Conservation (phyloP, 305 asterid genomes). For the Solanum aculeatissimum region DNA sequence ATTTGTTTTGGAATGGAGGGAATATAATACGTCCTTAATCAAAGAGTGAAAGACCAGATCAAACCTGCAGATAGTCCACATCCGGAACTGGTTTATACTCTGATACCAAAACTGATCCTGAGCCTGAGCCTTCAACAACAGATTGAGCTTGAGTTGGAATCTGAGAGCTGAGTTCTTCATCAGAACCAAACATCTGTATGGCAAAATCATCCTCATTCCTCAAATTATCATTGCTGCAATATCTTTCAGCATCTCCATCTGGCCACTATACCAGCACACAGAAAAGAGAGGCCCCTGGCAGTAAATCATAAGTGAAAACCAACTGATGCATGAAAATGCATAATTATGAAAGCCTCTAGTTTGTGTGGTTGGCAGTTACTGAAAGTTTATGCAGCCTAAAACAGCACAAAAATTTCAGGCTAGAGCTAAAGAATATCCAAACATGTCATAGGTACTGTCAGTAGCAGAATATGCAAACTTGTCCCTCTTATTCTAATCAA, state of each 20-base stretch:
- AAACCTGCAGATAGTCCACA: conserved; percentile 96
- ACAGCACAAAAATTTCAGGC: neutral
- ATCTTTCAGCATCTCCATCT: conserved; percentile 45
- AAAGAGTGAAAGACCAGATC: neutral
- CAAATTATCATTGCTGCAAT: conserved; percentile 18
- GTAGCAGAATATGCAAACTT: neutral
- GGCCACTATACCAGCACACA: conserved; percentile 96
- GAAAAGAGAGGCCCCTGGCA: conserved; percentile 91
- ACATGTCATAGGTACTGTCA: neutral
- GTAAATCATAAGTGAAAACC: conserved; percentile 94
- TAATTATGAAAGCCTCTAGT: conserved; percentile 2
- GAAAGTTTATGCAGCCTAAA: neutral
- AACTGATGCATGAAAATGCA: conserved; percentile 35
- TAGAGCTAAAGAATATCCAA: neutral
- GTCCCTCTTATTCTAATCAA: neutral
- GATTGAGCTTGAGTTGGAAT: conserved; percentile 90
- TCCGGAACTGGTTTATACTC: conserved; percentile 79
- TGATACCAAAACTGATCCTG: conserved; percentile 61
- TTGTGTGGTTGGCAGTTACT: neutral
- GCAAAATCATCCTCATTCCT: conserved; percentile 37
- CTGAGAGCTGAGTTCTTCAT: conserved; percentile 54
- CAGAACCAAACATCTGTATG: conserved; percentile 58
- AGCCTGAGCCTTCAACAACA: conserved; percentile 74
- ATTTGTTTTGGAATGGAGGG: neutral
- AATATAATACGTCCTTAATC: neutral